Evolutionary conservation across 1,284 basidiomycete species (phyloP).

Genomic region (Austroboletus novae-zelandiae): DNA sequence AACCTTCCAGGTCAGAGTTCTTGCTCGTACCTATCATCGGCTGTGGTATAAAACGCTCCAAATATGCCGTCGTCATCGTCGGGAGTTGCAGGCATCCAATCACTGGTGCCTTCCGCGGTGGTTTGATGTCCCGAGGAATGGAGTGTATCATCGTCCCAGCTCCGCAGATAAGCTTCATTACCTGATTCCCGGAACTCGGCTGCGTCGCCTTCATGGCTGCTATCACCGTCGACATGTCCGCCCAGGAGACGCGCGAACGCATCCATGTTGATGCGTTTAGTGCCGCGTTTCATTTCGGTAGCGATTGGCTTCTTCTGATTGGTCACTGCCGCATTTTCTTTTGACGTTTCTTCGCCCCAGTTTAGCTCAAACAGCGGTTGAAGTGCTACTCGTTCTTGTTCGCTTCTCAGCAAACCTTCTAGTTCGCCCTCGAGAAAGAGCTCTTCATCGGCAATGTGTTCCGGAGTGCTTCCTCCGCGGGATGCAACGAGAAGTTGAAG

Average conservation of each 20-base stretch:
- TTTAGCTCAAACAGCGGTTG: slow-evolving; percentile 32
- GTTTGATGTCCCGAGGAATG: slow-evolving; percentile 1
- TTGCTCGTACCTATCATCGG: slow-evolving; percentile 30
- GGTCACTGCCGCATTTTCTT: neutral
- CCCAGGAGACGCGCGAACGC: slow-evolving; percentile 35
- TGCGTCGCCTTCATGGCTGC: slow-evolving; percentile 5
- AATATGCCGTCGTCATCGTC: slow-evolving; percentile 14
- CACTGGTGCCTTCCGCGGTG: slow-evolving; percentile 27
- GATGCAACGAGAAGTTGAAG: slow-evolving; percentile 55
- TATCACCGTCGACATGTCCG: slow-evolving; percentile 9
- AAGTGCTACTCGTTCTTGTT: slow-evolving; percentile 36
- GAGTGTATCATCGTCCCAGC: slow-evolving; percentile 1
- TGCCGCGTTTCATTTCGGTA: slow-evolving; percentile 28
- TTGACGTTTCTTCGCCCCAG: slow-evolving; percentile 28
- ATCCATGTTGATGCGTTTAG: slow-evolving; percentile 37
- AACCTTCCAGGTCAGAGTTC: slow-evolving; percentile 17
- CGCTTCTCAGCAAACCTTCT: slow-evolving; percentile 38
- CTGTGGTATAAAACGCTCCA: slow-evolving; percentile 10
- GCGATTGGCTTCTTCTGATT: neutral
- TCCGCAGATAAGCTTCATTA: slow-evolving; percentile 4
- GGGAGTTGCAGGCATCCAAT: slow-evolving; percentile 39
- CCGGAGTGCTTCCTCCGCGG: slow-evolving; percentile 45
- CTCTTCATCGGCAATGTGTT: slow-evolving; percentile 41
- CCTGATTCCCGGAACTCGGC: slow-evolving; percentile 12
- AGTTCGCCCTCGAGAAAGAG: slow-evolving; percentile 44